Conservation (phyloP, 2,329 filamentous ascomycete genomes). For the Colletotrichum ledebouriae region DNA sequence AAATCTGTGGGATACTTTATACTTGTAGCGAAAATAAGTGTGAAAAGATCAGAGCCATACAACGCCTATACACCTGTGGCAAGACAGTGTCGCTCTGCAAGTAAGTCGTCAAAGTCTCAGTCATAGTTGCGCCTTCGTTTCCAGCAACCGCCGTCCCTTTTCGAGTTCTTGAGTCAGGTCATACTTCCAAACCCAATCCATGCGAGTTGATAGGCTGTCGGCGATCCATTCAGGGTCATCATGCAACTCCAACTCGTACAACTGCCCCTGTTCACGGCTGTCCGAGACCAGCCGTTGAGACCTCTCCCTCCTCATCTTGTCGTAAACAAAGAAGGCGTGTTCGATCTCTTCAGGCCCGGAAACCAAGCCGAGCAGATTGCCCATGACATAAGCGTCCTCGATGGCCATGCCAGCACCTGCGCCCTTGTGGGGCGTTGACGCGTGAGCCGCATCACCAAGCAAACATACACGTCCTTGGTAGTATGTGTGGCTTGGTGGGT, state of each 20-base stretch:
- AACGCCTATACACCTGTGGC: too few species aligned
- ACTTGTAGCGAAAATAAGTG: too few species aligned
- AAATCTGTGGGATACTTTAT: too few species aligned
- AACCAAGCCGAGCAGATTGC: conserved; percentile 25
- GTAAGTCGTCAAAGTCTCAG: neutral
- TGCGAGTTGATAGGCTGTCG: conserved; percentile 19
- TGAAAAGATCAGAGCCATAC: too few species aligned
- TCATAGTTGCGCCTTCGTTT: conserved; percentile 25
- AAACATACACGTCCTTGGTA: conserved; percentile 43
- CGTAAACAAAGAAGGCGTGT: conserved; percentile 40
- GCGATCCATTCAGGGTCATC: conserved; percentile 33
- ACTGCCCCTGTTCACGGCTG: conserved; percentile 27
- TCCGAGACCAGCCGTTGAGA: conserved; percentile 30
- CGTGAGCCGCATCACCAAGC: conserved; percentile 47
- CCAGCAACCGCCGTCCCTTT: neutral
- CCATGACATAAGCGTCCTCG: conserved; percentile 46
- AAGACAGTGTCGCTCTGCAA: too few species aligned
- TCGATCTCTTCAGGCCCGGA: conserved; percentile 27
- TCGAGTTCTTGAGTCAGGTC: conserved; percentile 32
- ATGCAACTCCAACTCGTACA: conserved; percentile 38
- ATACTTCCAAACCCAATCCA: conserved; percentile 39
- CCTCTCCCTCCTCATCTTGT: conserved; percentile 28
- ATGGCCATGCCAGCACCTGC: conserved; percentile 46
- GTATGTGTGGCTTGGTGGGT: conserved; percentile 41
- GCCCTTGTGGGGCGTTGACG: conserved; percentile 46